Evolutionary conservation across 495 filamentous ascomycete species (phyloP).

Genomic region (Penicillium odoratum): DNA sequence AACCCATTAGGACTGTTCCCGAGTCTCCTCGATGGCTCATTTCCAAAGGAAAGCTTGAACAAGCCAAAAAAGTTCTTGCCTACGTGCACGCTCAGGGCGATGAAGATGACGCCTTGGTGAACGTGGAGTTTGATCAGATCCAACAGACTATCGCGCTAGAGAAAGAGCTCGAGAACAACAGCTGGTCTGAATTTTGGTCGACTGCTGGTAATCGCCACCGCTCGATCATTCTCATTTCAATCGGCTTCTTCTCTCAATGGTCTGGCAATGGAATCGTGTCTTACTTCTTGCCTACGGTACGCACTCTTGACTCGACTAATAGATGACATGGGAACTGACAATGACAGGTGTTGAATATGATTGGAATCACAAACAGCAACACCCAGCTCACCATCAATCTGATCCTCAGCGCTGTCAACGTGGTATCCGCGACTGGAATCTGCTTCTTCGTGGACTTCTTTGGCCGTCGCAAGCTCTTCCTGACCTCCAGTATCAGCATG

Average conservation of each 20-base stretch:
- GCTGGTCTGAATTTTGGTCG: constrained; percentile 55
- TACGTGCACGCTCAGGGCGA: constrained; percentile 31
- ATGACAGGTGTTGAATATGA: constrained; percentile 50
- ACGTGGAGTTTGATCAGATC: constrained; percentile 29
- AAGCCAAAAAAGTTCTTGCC: constrained; percentile 34
- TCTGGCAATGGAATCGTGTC: constrained; percentile 43
- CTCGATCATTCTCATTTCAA: constrained; percentile 53
- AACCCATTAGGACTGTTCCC: constrained; percentile 32
- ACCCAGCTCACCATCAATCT: constrained; percentile 39
- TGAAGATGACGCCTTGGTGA: constrained; percentile 18
- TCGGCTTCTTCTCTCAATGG: constrained; percentile 57
- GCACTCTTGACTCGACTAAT: constrained; percentile 7
- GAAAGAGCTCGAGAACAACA: constrained; percentile 31
- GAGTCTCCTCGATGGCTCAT: constrained; percentile 43
- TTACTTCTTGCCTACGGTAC: constrained; percentile 41
- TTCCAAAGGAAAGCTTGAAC: constrained; percentile 28
- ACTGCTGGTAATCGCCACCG: constrained; percentile 69
- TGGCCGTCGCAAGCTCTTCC: constrained; percentile 40
- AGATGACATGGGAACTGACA: constrained; percentile 20
- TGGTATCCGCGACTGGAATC: constrained; percentile 36
- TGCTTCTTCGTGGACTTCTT: constrained; percentile 43
- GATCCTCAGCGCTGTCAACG: constrained; percentile 40
- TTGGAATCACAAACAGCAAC: constrained; percentile 51
- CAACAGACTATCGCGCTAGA: constrained; percentile 26
- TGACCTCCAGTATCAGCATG: constrained; percentile 39